Conservation (phyloP, 2,329 filamentous ascomycete species). For the Aspergillus novoparasiticus region DNA sequence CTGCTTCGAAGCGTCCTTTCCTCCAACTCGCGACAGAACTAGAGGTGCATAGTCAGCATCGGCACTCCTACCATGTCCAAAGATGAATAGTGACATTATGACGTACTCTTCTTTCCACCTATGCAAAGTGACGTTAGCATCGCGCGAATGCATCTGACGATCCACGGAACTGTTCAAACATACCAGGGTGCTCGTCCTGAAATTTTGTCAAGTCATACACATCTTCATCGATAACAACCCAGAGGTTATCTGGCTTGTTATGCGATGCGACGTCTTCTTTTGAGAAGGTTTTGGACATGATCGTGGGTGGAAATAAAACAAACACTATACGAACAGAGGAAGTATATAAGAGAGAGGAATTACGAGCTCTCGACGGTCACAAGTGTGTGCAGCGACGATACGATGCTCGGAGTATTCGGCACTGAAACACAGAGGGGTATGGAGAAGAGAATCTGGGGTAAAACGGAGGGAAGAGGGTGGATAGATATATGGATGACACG, state of each 20-base stretch:
- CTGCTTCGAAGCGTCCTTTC: slow-evolving; percentile 69
- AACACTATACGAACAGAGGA: background rate
- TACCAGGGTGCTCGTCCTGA: slow-evolving; percentile 75
- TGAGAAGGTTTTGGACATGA: slow-evolving; percentile 91
- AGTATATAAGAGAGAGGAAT: background rate
- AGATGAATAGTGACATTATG: slow-evolving; percentile 2
- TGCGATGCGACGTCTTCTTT: slow-evolving; percentile 85
- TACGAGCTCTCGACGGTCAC: background rate
- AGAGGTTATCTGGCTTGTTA: slow-evolving; percentile 83
- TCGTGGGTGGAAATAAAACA: slow-evolving; percentile 45
- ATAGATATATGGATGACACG: slow-evolving; percentile 20
- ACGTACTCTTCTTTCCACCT: slow-evolving; percentile 72
- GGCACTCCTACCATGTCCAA: background rate
- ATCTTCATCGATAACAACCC: slow-evolving; percentile 90
- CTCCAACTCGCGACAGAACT: slow-evolving; percentile 67
- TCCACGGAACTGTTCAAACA: slow-evolving; percentile 11
- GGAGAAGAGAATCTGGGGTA: slow-evolving; percentile 16
- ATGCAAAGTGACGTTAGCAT: slow-evolving; percentile 20
- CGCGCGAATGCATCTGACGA: slow-evolving; percentile 7
- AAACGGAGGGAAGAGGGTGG: slow-evolving; percentile 1
- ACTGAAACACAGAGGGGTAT: slow-evolving; percentile 6
- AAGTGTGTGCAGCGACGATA: background rate
- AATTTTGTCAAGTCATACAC: slow-evolving; percentile 94
- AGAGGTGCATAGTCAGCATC: slow-evolving; percentile 23
- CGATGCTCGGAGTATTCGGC: background rate